Conservation (phyloP, 2,329 filamentous ascomycete genomes). For the Conoideocrella luteorostrata region DNA sequence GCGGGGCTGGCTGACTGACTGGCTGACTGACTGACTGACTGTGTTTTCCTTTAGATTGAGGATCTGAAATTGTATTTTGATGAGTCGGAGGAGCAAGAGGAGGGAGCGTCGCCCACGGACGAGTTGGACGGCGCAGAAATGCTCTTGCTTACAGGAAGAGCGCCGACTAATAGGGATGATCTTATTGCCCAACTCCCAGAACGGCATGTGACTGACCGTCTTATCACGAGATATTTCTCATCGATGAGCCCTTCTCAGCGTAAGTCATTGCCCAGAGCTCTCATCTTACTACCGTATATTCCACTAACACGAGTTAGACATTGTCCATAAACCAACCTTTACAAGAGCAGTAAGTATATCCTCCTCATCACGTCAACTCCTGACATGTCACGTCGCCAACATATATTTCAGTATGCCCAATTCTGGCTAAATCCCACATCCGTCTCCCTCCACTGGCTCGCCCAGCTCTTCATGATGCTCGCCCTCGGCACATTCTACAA, state of each 20-base stretch:
- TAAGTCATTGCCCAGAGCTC: conserved; percentile 21
- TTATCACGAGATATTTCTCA: conserved; percentile 48
- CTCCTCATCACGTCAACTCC: neutral
- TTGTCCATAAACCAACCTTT: conserved; percentile 48
- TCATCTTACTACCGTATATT: too few relatives aligned
- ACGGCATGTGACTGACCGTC: conserved; percentile 38
- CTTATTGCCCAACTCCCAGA: conserved; percentile 43
- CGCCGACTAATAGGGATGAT: conserved; percentile 36
- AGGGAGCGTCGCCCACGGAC: conserved; percentile 25
- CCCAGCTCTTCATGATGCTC: conserved; percentile 43
- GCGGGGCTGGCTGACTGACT: neutral
- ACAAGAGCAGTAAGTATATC: conserved; percentile 31
- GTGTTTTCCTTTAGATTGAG: conserved; percentile 43
- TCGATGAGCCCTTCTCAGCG: conserved; percentile 46
- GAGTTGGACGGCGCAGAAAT: conserved; percentile 34
- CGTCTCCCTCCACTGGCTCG: conserved; percentile 40
- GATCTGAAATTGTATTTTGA: conserved; percentile 54
- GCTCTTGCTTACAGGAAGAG: conserved; percentile 33
- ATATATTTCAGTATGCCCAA: conserved; percentile 34
- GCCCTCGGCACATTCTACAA: conserved; percentile 38
- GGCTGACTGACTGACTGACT: too few relatives aligned
- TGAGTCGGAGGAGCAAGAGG: conserved; percentile 32
- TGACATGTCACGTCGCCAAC: neutral
- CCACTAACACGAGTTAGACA: conserved; percentile 29
- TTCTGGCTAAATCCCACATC: conserved; percentile 41